phyloP scores from a whole-genome alignment of 768 basidiomycete genomes.

The Kwoniella sp. region DNA sequence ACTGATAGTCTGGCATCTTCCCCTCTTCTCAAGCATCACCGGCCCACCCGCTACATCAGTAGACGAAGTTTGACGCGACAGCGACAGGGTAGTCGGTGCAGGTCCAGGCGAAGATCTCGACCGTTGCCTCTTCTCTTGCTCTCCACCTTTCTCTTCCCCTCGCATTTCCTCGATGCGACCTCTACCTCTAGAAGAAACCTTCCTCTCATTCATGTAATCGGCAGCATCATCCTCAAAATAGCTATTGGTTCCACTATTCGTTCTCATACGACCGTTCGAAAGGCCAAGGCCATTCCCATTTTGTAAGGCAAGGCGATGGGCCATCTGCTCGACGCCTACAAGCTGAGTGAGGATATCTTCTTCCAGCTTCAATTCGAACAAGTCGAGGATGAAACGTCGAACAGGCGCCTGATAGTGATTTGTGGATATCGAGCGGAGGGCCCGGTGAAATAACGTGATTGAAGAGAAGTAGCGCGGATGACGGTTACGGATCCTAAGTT shows the following conservation, averaged over 20 bases:
- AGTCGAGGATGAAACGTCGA: conserved; percentile 85
- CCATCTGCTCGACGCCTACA: conserved; percentile 10
- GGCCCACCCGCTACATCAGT: background rate
- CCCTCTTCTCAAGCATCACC: conserved; percentile 1
- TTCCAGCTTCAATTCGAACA: conserved; percentile 77
- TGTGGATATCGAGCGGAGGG: conserved; percentile 80
- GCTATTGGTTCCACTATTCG: background rate
- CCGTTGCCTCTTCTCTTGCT: conserved; percentile 9
- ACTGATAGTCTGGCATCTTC: conserved; percentile 15
- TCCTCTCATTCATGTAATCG: background rate
- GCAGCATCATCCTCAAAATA: background rate
- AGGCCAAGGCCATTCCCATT: background rate
- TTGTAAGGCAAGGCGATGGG: background rate
- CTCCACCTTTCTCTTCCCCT: background rate
- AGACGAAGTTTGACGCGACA: background rate
- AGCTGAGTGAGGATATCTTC: conserved; percentile 31
- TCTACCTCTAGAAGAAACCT: background rate
- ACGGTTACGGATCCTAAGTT: conserved; percentile 41
- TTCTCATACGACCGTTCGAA: background rate
- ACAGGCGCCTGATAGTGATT: conserved; percentile 90
- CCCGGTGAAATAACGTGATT: conserved; percentile 76
- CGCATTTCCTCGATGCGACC: background rate
- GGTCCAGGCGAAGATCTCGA: conserved; percentile 21
- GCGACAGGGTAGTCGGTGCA: background rate
- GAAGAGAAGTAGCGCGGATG: conserved; percentile 77